Evolutionary conservation across 148 eudicot species (phyloP).

Genomic region (Cornus florida): DNA sequence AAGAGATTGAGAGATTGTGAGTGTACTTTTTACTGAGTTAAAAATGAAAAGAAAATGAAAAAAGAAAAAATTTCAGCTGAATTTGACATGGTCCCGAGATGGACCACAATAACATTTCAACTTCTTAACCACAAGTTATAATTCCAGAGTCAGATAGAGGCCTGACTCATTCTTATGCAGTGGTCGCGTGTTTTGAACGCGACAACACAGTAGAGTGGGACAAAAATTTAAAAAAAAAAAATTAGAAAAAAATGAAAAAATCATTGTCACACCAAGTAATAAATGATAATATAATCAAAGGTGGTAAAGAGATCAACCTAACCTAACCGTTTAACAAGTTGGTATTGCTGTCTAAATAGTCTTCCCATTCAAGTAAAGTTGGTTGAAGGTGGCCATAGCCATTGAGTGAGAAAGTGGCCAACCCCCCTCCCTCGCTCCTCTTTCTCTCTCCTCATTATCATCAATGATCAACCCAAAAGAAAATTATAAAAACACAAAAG

Average conservation of each 20-base stretch:
- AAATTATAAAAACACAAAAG: slow-evolving; percentile 38
- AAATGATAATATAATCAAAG: not conserved
- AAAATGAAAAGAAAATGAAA: no score
- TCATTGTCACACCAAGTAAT: not conserved
- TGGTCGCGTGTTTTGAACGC: no score
- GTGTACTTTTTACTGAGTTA: no score
- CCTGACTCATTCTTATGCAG: no score
- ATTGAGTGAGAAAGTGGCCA: slow-evolving; percentile 64
- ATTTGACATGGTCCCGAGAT: no score
- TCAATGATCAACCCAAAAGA: slow-evolving; percentile 26
- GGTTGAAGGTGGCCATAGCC: slow-evolving; percentile 48
- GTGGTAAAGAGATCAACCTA: not conserved
- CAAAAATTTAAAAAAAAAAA: no score
- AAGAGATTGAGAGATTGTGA: no score
- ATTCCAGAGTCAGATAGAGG: no score
- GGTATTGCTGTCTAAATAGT: slow-evolving; percentile 38
- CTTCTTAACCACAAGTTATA: no score
- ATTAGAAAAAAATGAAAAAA: not conserved
- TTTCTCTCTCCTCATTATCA: slow-evolving; percentile 20
- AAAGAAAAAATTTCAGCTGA: no score
- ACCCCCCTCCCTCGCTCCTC: slow-evolving; percentile 21
- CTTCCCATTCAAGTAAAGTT: slow-evolving; percentile 78
- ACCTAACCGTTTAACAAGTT: slow-evolving; percentile 37
- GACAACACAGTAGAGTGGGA: no score
- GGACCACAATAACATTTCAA: no score